phyloP scores from a whole-genome alignment of 1,284 basidiomycete genomes.

The Coniophora puteana region DNA sequence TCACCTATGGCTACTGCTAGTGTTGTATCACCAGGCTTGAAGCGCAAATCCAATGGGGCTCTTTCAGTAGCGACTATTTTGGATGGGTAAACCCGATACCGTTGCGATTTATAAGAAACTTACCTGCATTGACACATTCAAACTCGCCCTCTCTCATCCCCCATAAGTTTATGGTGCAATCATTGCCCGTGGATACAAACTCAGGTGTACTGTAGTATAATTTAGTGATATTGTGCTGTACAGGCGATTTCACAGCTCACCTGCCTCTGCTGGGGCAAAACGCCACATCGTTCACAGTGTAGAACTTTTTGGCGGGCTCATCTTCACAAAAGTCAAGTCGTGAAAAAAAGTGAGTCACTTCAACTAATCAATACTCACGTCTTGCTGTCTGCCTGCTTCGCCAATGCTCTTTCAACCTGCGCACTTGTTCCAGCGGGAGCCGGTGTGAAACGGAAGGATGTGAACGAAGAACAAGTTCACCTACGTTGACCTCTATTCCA shows the following conservation, averaged over 20 bases:
- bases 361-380: no score
- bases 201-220: not conserved
- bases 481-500: no score
- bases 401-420: no score
- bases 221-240: no score
- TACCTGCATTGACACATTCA: not conserved
- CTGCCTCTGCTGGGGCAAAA: slow-evolving; percentile 12
- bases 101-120: not conserved
- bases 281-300: slow-evolving; percentile 14
- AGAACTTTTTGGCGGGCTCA: slow-evolving; percentile 5
- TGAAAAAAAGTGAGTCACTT: no score
- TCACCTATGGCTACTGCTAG: slow-evolving; percentile 14
- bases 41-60: slow-evolving; percentile 10
- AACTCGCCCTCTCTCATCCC: slow-evolving; percentile 1
- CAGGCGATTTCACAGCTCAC: not conserved
- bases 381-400: no score
- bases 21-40: slow-evolving; percentile 6
- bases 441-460: no score
- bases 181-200: slow-evolving; percentile 11
- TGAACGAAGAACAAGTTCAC: no score
- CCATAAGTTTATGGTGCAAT: slow-evolving; percentile 5
- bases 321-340: no score
- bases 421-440: no score
- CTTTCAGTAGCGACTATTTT: slow-evolving; percentile 6
- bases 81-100: not conserved